phyloP scores from a whole-genome alignment of 1,139 yeast genomes.

The Diutina neorugosa region DNA sequence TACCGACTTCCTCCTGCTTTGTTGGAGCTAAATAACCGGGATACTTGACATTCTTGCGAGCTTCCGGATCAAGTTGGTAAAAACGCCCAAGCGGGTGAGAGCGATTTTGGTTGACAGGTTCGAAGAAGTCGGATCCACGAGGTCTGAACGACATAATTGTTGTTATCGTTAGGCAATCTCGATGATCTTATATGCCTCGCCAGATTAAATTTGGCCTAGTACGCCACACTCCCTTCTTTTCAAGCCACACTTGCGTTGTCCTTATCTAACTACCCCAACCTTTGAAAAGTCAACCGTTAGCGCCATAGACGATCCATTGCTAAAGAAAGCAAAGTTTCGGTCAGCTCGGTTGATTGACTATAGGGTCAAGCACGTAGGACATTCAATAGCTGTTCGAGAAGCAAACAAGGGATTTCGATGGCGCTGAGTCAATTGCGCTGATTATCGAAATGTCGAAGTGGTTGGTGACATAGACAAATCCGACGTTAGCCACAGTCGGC shows the following conservation, averaged over 20 bases:
- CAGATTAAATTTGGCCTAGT: background rate
- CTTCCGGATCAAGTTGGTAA: conserved; percentile 8
- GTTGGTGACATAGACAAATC: background rate
- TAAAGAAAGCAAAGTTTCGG: no score
- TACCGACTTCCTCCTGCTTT: conserved; percentile 12
- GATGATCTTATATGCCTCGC: background rate
- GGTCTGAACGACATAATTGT: conserved; percentile 1
- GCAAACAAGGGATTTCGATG: background rate
- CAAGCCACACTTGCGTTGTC: background rate
- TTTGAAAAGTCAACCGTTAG: no score
- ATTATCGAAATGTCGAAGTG: background rate
- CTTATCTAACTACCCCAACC: no score
- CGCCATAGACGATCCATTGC: no score
- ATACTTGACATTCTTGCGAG: conserved; percentile 11
- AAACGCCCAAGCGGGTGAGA: background rate
- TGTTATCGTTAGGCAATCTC: background rate
- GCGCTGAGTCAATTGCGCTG: background rate
- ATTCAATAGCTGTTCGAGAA: no score
- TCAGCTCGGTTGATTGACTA: no score
- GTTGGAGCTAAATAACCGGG: conserved; percentile 14
- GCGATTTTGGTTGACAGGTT: background rate
- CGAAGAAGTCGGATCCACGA: background rate
- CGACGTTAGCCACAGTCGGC: background rate
- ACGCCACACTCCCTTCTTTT: background rate
- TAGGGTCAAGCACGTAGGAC: no score